These are phyloP conservation scores for Irpex sp. DNA, from an alignment of 1,284 basidiomycete genomes.

Conservation along the genomic window DNA sequence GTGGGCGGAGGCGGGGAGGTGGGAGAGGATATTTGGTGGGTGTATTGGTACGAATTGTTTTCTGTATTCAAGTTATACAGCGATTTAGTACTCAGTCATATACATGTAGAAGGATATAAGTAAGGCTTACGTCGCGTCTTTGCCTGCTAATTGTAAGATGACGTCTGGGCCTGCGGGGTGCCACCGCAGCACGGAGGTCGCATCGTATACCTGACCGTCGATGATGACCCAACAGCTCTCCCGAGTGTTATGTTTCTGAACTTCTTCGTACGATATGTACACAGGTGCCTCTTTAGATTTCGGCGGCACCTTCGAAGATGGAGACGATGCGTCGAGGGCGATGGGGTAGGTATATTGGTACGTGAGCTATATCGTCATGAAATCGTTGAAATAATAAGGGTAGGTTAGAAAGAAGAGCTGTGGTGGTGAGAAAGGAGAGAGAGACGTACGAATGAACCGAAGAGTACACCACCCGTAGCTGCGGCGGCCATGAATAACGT, in stretches of 20 bases:
- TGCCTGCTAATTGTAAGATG: conserved; percentile 47
- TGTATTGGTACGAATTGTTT: conserved; percentile 36
- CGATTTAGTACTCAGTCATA: neutral
- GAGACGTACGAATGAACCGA: conserved; percentile 1
- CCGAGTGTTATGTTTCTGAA: conserved; percentile 44
- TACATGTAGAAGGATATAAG: neutral
- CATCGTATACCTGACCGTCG: conserved; percentile 35
- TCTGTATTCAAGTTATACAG: conserved; percentile 3
- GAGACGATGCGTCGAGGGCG: neutral
- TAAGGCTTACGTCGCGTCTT: conserved; percentile 46
- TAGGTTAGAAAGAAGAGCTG: too few relatives aligned
- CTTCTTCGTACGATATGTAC: conserved; percentile 40
- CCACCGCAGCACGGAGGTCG: conserved; percentile 45
- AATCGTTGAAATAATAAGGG: too few relatives aligned
- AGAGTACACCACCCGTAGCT: neutral
- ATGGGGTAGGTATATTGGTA: conserved; percentile 1
- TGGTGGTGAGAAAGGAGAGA: neutral
- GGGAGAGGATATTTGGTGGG: conserved; percentile 28
- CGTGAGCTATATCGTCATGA: neutral
- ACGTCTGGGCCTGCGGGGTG: conserved; percentile 52
- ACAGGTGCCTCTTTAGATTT: conserved; percentile 1
- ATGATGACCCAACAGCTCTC: conserved; percentile 54
- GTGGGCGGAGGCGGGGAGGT: conserved; percentile 29
- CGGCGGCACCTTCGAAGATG: neutral
- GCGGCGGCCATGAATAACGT: neutral